Base-by-base conservation (phyloP, 768 basidiomycete species). In the Rickenella mellea region DNA sequence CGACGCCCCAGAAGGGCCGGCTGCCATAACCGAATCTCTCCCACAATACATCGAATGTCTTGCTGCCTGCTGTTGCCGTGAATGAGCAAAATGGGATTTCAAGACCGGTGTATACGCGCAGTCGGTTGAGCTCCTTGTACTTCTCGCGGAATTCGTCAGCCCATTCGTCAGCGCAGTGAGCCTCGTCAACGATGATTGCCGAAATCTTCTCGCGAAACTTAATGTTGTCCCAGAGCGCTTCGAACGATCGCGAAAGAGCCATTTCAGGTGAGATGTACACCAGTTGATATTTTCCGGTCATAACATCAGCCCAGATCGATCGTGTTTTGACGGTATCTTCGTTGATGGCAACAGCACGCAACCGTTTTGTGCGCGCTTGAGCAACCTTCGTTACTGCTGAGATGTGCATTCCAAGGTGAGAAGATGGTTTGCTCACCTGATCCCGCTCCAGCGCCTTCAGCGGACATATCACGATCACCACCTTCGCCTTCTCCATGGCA, bases 131-230 rank as follows among this genome's bases (percentile, higher is more conserved):
- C 27, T 59, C 27, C 2, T 48, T 30, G 33, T 60, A 59, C 22
- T 43, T n/a, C 1, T 50, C 54, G 4, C 56, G 48, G 33, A 62
- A 60, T 17, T 20, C 28, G 6, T 55, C 49, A 10, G 39, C 45
- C 61, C 60, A 65, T 26, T 61, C 58, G 19, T 57, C 51, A 35
- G 60, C 54, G 32, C 60, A 60, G 38, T 64, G 62, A 0, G 59
- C 60, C 29, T 64, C 60, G 37, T 64, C 62, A 9, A 63, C 45
- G 14, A 62, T 37, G 1, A 62, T 12, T 1, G 57, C 52, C 9
- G 47, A 45, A 1, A 63, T 33, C 1, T 52, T 45, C 12, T 29
- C 27, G 4, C 58, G 51, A 41, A 64, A 62, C 12, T 48, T 46
- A 3, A 32, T 20, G 40, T 60, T 51, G 24, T 53, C 55, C 58